A percentile compares a stretch with the other conserved stretches of the same genome.
Conservation (phyloP, 148 eudicot genomes). For the Nepenthes gracilis region DNA sequence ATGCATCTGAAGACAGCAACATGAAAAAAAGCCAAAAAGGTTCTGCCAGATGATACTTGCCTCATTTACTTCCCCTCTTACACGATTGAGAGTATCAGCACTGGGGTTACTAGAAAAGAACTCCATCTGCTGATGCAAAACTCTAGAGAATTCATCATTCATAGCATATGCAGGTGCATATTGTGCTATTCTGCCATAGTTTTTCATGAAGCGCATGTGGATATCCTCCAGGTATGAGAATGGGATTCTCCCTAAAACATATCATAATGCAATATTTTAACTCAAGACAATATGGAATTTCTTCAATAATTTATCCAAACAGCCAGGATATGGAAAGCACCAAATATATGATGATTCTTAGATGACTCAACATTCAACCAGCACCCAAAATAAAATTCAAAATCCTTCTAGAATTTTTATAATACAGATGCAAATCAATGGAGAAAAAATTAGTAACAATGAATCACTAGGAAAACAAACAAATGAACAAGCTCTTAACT, state of each 20-base stretch:
- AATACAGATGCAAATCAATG: too few species aligned
- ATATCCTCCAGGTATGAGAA: constrained; percentile 93
- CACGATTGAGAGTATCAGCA: constrained; percentile 89
- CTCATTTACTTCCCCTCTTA: constrained; percentile 96
- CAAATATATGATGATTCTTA: too few species aligned
- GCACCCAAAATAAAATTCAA: too few species aligned
- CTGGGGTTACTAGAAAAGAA: constrained; percentile 79
- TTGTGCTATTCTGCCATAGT: constrained; percentile 77
- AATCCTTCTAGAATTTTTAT: too few species aligned
- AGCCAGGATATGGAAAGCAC: too few species aligned
- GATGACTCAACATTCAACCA: too few species aligned
- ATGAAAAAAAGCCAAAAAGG: not conserved
- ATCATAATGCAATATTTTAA: not conserved
- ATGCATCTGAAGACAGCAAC: not conserved
- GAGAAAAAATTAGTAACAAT: too few species aligned
- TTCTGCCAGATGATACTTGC: constrained; percentile 18
- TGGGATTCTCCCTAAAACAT: constrained; percentile 74
- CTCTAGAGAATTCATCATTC: constrained; percentile 82
- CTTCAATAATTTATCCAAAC: too few species aligned
- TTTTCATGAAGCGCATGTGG: constrained; percentile 97
- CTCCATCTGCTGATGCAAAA: constrained; percentile 80
- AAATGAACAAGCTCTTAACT: too few species aligned
- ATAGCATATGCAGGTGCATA: constrained; percentile 92
- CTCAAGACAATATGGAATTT: too few species aligned
- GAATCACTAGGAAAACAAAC: too few species aligned